A percentile compares a stretch with the other conserved stretches of the same genome.
Evolutionary conservation across 441 rosid species (phyloP).

Genomic region (Macaranga tanarius): DNA sequence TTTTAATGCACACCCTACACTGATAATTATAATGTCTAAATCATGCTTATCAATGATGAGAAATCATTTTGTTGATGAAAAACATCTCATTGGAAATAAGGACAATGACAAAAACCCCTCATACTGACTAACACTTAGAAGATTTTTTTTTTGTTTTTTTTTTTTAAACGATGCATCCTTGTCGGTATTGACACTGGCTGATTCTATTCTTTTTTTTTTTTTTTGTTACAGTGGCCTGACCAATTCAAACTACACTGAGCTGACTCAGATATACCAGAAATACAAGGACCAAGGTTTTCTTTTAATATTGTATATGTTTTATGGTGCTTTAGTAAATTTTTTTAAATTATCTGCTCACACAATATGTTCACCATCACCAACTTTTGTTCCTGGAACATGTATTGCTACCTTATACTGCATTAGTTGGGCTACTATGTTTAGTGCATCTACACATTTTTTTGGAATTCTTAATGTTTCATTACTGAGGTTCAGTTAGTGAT

Average conservation of each 20-base stretch:
- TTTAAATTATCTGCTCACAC: background rate
- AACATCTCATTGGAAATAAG: background rate
- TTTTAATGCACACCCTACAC: background rate
- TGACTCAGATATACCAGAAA: conserved; percentile 73
- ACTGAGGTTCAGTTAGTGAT: background rate
- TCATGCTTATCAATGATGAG: background rate
- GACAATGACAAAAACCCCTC: background rate
- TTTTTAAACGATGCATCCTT: background rate
- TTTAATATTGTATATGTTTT: background rate
- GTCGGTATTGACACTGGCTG: background rate
- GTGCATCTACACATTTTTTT: background rate
- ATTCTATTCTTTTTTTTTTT: conserved; percentile 17
- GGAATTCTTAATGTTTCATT: background rate
- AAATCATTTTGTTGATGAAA: background rate
- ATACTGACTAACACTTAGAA: background rate
- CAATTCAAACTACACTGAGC: conserved; percentile 81
- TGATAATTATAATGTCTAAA: background rate
- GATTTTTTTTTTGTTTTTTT: background rate
- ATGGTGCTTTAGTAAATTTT: conserved; percentile 1
- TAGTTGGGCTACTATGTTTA: background rate
- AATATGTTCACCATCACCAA: background rate
- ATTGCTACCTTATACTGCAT: background rate
- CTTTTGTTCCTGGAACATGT: background rate
- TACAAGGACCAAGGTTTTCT: conserved; percentile 70
- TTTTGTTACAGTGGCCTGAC: conserved; percentile 73